Evolutionary conservation across 495 filamentous ascomycete genomes (phyloP), one percentile per base, ranked within the genome.

Genomic region (Penicillium silybi): DNA sequence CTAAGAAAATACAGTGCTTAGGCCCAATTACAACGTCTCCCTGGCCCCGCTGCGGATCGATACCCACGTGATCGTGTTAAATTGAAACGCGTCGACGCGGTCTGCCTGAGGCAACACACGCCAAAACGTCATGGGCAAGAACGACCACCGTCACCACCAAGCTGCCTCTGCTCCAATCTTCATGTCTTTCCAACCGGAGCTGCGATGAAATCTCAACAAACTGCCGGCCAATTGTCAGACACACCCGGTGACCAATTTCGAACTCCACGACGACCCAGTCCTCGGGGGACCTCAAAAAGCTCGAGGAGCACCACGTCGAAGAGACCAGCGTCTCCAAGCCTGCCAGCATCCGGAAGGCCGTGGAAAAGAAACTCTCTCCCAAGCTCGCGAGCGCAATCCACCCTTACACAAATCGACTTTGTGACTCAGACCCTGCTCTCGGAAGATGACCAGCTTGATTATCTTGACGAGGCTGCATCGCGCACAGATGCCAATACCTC

Each of bases 391-490:
- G 59, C 58, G 3, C 74, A 75, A 32, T 60, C 71, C 1, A 77
- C 74, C 3, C 61, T 77, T 15, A 77, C 74, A 2, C 74, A 77
- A 41, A 69, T 77, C 27, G 70, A 73, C 29, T 75, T 72, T 43
- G 71, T 74, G 27, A 64, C 67, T 2, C 61, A 58, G 37, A 37
- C 62, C 18, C 19, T 41, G 44, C 52, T 52, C 20, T 46, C 41
- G 4, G 59, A 70, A 37, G 60, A 74, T 46, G 68, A 73, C 25
- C 53, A 64, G 26, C 62, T 67, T 6, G 57, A 69, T 16, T 72
- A 72, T 50, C 58, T 72, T 29, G 52, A 60, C n/a, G 52, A 53
- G 27, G 13, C 42, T 20, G 35, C 41, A 20, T 16, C 15, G 7
- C 34, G 26, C 5, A 37, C 42, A 27, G 34, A 38, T 15, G 37